A percentile compares a stretch with the other conserved stretches of the same genome.
phyloP scores from a whole-genome alignment of 169 alveolate genomes.

The Plasmodium vinckei region DNA sequence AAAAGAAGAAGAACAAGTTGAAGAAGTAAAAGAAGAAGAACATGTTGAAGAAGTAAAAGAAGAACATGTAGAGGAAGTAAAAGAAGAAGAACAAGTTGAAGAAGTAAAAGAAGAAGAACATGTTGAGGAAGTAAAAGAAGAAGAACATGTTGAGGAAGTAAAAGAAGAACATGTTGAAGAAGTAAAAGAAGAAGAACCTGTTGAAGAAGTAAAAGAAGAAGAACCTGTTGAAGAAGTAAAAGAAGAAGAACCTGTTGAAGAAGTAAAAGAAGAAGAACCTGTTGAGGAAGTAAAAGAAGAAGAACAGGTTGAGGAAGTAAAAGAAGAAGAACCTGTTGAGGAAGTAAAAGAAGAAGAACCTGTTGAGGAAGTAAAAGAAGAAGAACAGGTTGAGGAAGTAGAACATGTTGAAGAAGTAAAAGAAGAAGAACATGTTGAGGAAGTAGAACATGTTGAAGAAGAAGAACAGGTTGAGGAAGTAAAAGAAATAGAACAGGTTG shows the following conservation, averaged over 20 bases:
- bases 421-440: too few relatives aligned
- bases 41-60: too few relatives aligned
- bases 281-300: not conserved
- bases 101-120: too few relatives aligned
- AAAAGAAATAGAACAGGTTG: not conserved
- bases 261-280: not conserved
- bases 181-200: not conserved
- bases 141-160: not conserved
- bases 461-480: not conserved
- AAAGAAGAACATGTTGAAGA: not conserved
- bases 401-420: not conserved
- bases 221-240: too few relatives aligned
- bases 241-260: too few relatives aligned
- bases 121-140: too few relatives aligned
- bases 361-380: not conserved
- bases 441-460: constrained; percentile 9
- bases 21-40: too few relatives aligned
- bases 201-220: not conserved
- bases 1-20: too few relatives aligned
- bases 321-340: not conserved
- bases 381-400: not conserved
- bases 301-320: not conserved
- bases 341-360: not conserved
- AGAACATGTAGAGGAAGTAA: too few relatives aligned
- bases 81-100: too few relatives aligned